Conservation (phyloP, 108 stramenopile genomes). For the Schizochytrium sp. region DNA sequence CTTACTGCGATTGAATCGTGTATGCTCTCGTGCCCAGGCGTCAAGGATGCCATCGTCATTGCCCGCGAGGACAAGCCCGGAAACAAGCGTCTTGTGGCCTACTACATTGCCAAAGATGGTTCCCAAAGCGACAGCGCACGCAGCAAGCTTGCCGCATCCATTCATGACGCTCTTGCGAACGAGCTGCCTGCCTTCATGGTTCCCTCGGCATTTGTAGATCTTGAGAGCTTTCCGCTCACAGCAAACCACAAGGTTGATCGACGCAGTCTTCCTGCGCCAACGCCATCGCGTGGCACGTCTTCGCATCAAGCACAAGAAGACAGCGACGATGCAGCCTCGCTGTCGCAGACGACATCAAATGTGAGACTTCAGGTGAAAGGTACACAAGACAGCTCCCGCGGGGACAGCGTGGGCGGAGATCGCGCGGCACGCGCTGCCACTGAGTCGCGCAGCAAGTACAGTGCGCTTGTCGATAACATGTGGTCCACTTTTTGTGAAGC, state of each 20-base stretch:
- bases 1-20: conserved; percentile 25
- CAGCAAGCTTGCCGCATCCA: neutral
- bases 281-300: neutral
- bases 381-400: neutral
- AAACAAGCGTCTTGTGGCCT: neutral
- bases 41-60: neutral
- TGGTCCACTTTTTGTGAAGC: neutral
- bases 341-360: neutral
- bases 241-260: conserved; percentile 11
- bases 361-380: neutral
- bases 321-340: neutral
- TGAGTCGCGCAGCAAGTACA: neutral
- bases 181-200: neutral
- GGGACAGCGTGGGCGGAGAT: too few relatives aligned
- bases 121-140: neutral
- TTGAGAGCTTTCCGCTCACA: neutral
- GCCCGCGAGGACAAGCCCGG: conserved; percentile 8
- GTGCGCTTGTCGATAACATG: neutral
- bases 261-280: neutral
- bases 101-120: neutral
- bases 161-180: neutral
- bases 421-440: too few relatives aligned
- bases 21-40: neutral
- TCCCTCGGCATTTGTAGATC: neutral
- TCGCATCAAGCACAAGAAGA: neutral